Conservation (phyloP, 2,329 filamentous ascomycete species). For the Colletotrichum sidae region DNA sequence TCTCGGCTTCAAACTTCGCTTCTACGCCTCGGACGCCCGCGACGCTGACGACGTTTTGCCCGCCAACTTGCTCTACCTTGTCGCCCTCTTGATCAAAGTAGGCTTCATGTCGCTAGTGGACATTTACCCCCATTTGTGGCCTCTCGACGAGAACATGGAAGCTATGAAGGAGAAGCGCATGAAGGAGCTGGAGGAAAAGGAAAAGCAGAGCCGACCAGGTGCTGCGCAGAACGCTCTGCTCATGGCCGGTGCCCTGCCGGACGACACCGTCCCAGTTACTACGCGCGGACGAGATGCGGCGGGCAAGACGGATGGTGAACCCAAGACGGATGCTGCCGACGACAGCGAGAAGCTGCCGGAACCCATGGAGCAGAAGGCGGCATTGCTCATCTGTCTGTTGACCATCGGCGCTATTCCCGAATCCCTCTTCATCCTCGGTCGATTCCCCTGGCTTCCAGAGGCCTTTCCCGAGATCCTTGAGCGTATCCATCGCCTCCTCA, state of each 20-base stretch:
- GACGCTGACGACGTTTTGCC: conserved; percentile 82
- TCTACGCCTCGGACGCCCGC: conserved; percentile 86
- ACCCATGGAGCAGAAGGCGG: conserved; percentile 88
- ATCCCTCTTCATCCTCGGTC: conserved; percentile 89
- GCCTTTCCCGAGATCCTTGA: conserved; percentile 84
- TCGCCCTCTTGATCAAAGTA: conserved; percentile 93
- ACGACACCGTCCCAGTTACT: conserved; percentile 74
- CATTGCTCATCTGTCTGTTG: conserved; percentile 85
- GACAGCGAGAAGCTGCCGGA: conserved; percentile 71
- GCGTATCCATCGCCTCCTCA: conserved; percentile 84
- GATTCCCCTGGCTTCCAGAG: conserved; percentile 92
- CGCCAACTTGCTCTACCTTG: conserved; percentile 91
- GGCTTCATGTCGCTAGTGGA: conserved; percentile 95
- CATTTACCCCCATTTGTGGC: conserved; percentile 91
- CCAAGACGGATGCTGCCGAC: conserved; percentile 62
- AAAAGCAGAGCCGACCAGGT: conserved; percentile 76
- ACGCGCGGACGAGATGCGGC: conserved; percentile 62
- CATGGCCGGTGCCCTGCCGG: conserved; percentile 86
- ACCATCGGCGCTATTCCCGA: conserved; percentile 94
- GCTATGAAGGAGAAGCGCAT: conserved; percentile 75
- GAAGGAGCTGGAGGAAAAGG: conserved; percentile 83
- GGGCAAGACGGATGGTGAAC: conserved; percentile 63
- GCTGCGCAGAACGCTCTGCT: conserved; percentile 85
- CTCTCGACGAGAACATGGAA: conserved; percentile 85
- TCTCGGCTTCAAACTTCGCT: conserved; percentile 95